These are phyloP conservation scores for Rhizophagus prolifer DNA, from an alignment of 192 early-diverging fungal species.

Conservation along the genomic window DNA sequence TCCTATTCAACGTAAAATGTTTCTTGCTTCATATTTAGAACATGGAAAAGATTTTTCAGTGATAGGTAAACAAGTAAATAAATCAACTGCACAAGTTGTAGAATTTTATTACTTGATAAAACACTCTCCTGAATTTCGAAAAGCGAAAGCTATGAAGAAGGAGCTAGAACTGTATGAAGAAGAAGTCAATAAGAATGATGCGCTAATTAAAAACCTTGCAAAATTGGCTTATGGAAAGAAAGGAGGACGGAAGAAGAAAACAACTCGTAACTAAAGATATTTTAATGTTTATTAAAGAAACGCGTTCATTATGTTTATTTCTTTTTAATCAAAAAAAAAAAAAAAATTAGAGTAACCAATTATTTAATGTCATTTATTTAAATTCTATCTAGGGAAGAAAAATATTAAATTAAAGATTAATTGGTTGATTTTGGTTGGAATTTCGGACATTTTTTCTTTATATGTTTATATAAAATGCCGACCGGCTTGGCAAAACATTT, in stretches of 20 bases:
- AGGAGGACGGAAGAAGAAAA: conserved; percentile 13
- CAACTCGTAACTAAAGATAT: neutral
- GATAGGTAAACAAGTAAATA: conserved; percentile 13
- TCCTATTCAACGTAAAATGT: conserved; percentile 19
- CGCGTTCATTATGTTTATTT: neutral
- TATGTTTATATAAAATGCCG: conserved; percentile 2
- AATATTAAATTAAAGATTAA: neutral
- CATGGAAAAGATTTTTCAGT: conserved; percentile 23
- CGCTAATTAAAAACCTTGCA: neutral
- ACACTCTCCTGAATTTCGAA: conserved; percentile 7
- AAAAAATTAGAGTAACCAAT: neutral
- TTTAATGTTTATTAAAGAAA: neutral
- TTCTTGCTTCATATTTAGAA: conserved; percentile 23
- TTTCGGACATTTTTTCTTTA: neutral
- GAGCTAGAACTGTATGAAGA: conserved; percentile 12
- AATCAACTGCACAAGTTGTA: conserved; percentile 12
- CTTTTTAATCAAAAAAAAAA: neutral
- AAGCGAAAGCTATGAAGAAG: conserved; percentile 20
- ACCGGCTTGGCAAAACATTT: conserved; percentile 13
- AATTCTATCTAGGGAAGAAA: neutral
- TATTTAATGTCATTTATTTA: neutral
- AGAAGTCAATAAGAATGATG: conserved; percentile 1
- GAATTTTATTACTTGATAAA: conserved; percentile 30
- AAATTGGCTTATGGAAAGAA: conserved; percentile 16
- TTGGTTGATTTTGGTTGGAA: neutral